Base-by-base conservation (phyloP, 768 basidiomycete species). In the Nevesoporus exiguus region DNA sequence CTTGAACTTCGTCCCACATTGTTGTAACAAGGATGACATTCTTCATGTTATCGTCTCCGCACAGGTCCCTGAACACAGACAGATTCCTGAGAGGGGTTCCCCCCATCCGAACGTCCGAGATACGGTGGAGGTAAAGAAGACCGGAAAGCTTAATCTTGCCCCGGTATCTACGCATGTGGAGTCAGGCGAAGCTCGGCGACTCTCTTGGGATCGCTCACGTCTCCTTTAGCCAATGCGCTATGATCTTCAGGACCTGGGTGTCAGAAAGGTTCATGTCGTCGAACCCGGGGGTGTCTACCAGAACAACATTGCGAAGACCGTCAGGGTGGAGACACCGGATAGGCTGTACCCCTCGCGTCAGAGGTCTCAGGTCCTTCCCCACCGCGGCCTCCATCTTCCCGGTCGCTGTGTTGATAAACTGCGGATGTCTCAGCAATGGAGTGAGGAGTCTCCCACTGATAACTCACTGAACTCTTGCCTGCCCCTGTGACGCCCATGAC, bases 21-120 rank as follows among this genome's bases (percentile, higher is more conserved):
- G 61, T 62, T 1, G 61, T 60, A 24, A 63, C 61, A 14, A 62
- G 54, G 36, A 60, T 14, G 1, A 63, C 42, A 14, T 57, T 63
- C 27, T 29, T 29, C 27, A 29, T 5, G 21, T 41, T 41, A 22
- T 41, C 10, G 8, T 41, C 39, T 10, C 39, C 39, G 39, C 39
- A 41, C 21, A 41, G 5, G 39, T 41, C 39, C 10, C 13, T 41
- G 39, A 41, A 41, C 9, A 37, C 36, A 9, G 36, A 3, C 36
- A 37, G 36, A 37, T 37, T 29, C 4, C n/a, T 11, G 3, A 11
- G 21, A 41, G 39, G 17, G 10, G 39, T 22, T 22, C 39, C 21
- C 22, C 21, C 10, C 5, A 41, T 7, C 21, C 21, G 22, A 2
- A 41, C 39, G 10, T 21, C 39, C 10, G 21, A 41, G 39, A 41